Conservation (phyloP, 1,139 yeast genomes). For the Yarrowia galli region DNA sequence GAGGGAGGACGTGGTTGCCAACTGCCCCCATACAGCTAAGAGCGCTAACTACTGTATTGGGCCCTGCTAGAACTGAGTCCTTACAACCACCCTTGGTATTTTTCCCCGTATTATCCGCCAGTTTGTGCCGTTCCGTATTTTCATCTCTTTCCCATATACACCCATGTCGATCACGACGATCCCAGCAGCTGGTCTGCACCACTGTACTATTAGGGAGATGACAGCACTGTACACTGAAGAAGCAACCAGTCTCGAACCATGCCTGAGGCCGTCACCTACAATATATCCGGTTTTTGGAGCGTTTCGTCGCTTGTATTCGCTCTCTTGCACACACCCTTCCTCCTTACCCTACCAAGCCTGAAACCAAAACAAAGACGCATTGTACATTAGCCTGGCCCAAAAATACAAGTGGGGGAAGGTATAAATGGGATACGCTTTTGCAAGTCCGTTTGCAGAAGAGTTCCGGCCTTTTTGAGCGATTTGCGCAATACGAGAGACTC, state of each 20-base stretch:
- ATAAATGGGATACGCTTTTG: background rate
- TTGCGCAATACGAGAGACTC: slow-evolving; percentile 5
- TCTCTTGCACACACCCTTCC: background rate
- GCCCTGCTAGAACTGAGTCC: background rate
- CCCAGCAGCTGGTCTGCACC: slow-evolving; percentile 12
- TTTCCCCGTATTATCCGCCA: background rate
- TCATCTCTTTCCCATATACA: background rate
- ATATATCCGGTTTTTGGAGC: no score
- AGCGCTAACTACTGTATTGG: background rate
- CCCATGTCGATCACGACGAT: slow-evolving; percentile 23
- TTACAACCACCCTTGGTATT: background rate
- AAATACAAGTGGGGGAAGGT: slow-evolving; percentile 32
- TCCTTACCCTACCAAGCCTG: background rate
- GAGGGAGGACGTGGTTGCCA: background rate
- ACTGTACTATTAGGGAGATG: background rate
- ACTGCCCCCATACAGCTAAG: no score
- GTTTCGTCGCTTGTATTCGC: no score
- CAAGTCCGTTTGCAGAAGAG: slow-evolving; percentile 16
- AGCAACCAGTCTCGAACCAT: no score
- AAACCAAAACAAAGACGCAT: slow-evolving; percentile 21
- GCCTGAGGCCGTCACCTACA: no score
- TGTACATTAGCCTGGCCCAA: slow-evolving; percentile 12
- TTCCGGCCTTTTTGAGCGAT: slow-evolving; percentile 21
- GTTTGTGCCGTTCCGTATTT: background rate
- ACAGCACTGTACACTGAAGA: no score